These are phyloP conservation scores for Colletotrichum nymphaeae DNA, from an alignment of 2,329 filamentous ascomycete species.

Conservation along the genomic window DNA sequence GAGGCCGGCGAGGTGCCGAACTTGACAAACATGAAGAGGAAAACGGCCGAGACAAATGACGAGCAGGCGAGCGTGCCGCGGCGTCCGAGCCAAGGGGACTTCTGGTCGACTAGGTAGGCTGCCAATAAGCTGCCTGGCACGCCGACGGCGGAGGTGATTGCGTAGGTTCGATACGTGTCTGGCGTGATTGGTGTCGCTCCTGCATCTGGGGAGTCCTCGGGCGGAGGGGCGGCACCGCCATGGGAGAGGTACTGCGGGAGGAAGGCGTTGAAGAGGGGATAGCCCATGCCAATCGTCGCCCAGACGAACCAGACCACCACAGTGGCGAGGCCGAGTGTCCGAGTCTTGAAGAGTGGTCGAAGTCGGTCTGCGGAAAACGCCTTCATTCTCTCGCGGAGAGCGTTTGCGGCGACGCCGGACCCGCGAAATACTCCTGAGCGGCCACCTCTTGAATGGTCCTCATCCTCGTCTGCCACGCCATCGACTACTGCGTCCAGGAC, in stretches of 20 bases:
- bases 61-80: conserved; percentile 77
- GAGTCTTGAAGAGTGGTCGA: conserved; percentile 71
- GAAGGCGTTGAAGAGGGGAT: conserved; percentile 90
- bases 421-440: conserved; percentile 2
- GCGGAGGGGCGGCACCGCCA: conserved; percentile 51
- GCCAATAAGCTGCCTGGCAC: conserved; percentile 82
- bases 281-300: conserved; percentile 86
- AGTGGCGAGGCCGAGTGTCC: conserved; percentile 63
- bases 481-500: conserved; percentile 68
- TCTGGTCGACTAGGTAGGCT: conserved; percentile 76
- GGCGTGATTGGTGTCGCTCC: conserved; percentile 50
- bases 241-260: conserved; percentile 86
- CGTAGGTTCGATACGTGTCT: conserved; percentile 81
- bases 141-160: conserved; percentile 81
- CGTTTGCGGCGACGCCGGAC: conserved; percentile 42
- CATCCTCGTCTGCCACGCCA: conserved; percentile 32
- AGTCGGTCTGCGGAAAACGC: conserved; percentile 77
- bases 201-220: conserved; percentile 44
- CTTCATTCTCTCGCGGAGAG: conserved; percentile 69
- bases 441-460: background rate
- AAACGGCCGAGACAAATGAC: conserved; percentile 74
- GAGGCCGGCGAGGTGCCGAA: conserved; percentile 65
- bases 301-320: conserved; percentile 80
- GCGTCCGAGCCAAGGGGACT: conserved; percentile 72
- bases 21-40: conserved; percentile 75